phyloP scores from a whole-genome alignment of 352 stramenopile species.

The Globisporangium paddicum region DNA sequence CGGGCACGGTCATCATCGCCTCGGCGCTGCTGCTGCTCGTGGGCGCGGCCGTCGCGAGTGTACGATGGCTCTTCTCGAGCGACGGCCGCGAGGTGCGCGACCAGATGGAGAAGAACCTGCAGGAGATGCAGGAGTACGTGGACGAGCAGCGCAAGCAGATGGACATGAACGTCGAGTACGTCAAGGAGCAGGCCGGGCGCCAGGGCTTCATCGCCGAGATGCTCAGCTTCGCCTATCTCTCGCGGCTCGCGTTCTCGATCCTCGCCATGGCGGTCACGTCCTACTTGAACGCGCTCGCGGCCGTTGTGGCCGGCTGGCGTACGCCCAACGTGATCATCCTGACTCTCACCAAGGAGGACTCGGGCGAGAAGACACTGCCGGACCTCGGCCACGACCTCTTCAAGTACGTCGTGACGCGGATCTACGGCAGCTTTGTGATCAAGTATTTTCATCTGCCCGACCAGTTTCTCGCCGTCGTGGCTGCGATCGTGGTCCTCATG shows the following conservation, averaged over 20 bases:
- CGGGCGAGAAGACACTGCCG: constrained; percentile 67
- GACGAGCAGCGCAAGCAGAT: constrained; percentile 56
- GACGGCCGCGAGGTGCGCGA: constrained; percentile 41
- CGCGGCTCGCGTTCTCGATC: constrained; percentile 74
- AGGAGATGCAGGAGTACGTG: constrained; percentile 76
- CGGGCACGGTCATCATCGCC: constrained; percentile 82
- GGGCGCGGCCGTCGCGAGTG: constrained; percentile 48
- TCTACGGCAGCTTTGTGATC: constrained; percentile 81
- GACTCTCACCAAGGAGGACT: constrained; percentile 49
- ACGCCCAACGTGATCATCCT: constrained; percentile 84
- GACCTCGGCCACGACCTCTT: constrained; percentile 85
- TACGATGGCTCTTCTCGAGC: constrained; percentile 31
- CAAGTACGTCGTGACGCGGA: constrained; percentile 81
- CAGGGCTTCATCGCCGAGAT: constrained; percentile 87
- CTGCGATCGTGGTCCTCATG: constrained; percentile 58
- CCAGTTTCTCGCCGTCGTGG: constrained; percentile 73
- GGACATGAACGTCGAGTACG: constrained; percentile 68
- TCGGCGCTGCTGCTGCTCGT: constrained; percentile 62
- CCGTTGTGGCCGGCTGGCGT: constrained; percentile 77
- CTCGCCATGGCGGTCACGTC: constrained; percentile 73
- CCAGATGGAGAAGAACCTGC: constrained; percentile 66
- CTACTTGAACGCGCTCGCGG: constrained; percentile 80
- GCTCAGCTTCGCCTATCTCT: constrained; percentile 85
- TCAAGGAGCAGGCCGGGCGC: constrained; percentile 54
- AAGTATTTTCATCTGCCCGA: constrained; percentile 85